Conservation (phyloP, 371 early-diverging fungal genomes). For the Actinomortierella wolfii region DNA sequence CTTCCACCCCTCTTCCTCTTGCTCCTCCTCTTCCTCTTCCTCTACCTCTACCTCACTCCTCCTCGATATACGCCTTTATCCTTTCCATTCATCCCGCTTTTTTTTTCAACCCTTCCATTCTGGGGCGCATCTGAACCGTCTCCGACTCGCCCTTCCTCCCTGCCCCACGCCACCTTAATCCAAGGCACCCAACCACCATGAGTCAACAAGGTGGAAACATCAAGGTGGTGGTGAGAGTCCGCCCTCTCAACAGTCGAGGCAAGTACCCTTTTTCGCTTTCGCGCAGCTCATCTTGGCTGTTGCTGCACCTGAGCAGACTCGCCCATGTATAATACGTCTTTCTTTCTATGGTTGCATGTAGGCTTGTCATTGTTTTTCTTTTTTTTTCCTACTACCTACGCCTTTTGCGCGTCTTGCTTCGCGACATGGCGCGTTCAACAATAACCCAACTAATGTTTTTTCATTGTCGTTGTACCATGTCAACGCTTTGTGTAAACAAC, state of each 20-base stretch:
- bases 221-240: slow-evolving; percentile 80
- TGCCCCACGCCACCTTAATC: neutral
- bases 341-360: neutral
- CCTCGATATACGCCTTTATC: neutral
- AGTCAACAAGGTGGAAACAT: slow-evolving; percentile 66
- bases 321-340: neutral
- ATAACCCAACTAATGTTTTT: neutral
- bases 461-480: neutral
- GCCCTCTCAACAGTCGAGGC: slow-evolving; percentile 79
- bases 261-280: slow-evolving; percentile 14
- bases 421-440: neutral
- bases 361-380: neutral
- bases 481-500: too few species aligned
- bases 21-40: neutral
- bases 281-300: slow-evolving; percentile 6
- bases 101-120: too few species aligned
- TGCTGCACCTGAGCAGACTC: neutral
- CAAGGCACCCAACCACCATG: slow-evolving; percentile 15
- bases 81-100: neutral
- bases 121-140: too few species aligned
- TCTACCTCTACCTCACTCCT: slow-evolving; percentile 1
- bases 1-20: neutral
- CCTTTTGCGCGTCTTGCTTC: neutral
- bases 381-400: neutral
- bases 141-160: too few species aligned